Base-by-base conservation (phyloP, 2,329 filamentous ascomycete genomes). In the Xylariaceae sp. region DNA sequence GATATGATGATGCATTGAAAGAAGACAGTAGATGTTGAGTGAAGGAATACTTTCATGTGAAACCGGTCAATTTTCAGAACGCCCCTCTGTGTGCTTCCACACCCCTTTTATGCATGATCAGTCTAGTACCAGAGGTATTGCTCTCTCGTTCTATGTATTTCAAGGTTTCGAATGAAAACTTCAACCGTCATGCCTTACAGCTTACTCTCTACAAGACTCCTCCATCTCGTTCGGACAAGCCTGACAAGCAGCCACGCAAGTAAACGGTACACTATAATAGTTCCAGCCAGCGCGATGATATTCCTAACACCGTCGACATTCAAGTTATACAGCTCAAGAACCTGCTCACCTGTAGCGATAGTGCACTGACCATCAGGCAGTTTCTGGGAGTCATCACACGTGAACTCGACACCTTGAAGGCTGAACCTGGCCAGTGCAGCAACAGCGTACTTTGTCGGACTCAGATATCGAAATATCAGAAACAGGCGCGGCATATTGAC, bases 391-490 rank as follows among this genome's bases (percentile, higher is more conserved):
- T 76, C 72, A 2, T 72, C 75, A 60, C 86, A 91, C 1, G 77
- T 78, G 55, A 91, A 89, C 0, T 59, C 45, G 6, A 87, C 74
- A 0, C 72, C 74, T 6, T 73, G 66, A 25, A 91, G 64, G 0
- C 81, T 81, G 52, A 82, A 88, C 0, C 80, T 78, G 1, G 81
- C 82, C 32, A 91, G 66, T 25, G 85, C 85, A 0, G 79, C 79
- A 3, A 84, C 73, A 0, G 79, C 75, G 59, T 88, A 91, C 42
- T 86, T 83, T 42, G 88, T 75, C 0, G 86, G 86, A 2, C 76
- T 82, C 37, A 90, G 73, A 61, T 88, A 83, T 61, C 90, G 90
- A 60, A 88, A 74, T 0, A 74, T 80, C 51, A 80, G 70, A 37
- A 89, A 77, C 14, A 88, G 76, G 3, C 63, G 56, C 1, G 86